Percentiles rank a stretch among this genome's conserved stretches.
These are phyloP conservation scores for Phoma sp. DNA, from an alignment of 2,329 filamentous ascomycete species.

Conservation along the genomic window DNA sequence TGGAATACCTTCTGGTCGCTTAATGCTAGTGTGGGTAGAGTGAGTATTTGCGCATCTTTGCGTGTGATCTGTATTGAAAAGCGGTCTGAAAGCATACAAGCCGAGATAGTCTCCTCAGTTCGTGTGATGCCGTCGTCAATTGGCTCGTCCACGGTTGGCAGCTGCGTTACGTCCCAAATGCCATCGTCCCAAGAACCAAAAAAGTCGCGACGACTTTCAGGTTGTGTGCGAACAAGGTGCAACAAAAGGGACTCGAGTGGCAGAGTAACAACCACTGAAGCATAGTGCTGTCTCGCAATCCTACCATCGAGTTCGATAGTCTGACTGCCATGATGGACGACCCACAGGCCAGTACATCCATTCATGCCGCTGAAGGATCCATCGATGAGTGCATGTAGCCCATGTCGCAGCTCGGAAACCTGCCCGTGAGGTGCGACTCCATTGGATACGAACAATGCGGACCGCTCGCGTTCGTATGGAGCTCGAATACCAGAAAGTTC, in stretches of 20 bases:
- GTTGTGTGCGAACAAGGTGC: constrained; percentile 34
- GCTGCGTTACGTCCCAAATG: constrained; percentile 35
- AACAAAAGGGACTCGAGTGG: constrained; percentile 42
- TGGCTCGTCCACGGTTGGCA: constrained; percentile 29
- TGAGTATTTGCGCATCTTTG: constrained; percentile 33
- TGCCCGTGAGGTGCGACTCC: constrained; percentile 54
- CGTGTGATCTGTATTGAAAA: constrained; percentile 44
- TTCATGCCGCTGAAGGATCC: constrained; percentile 38
- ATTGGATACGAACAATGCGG: constrained; percentile 50
- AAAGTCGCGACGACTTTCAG: constrained; percentile 25
- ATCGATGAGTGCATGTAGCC: constrained; percentile 50
- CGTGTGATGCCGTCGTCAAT: constrained; percentile 36
- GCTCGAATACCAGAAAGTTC: constrained; percentile 29
- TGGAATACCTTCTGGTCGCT: constrained; percentile 27
- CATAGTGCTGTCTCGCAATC: constrained; percentile 37
- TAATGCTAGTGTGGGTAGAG: constrained; percentile 23
- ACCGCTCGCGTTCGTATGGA: constrained; percentile 31
- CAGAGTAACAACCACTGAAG: constrained; percentile 48
- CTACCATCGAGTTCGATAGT: constrained; percentile 36
- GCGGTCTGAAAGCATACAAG: constrained; percentile 29
- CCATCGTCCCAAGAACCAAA: constrained; percentile 36
- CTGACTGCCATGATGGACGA: constrained; percentile 42
- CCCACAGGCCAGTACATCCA: constrained; percentile 49
- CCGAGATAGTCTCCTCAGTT: constrained; percentile 42
- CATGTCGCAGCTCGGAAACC: constrained; percentile 53